phyloP scores from a whole-genome alignment of 305 asterid species.

The Withania somnifera region DNA sequence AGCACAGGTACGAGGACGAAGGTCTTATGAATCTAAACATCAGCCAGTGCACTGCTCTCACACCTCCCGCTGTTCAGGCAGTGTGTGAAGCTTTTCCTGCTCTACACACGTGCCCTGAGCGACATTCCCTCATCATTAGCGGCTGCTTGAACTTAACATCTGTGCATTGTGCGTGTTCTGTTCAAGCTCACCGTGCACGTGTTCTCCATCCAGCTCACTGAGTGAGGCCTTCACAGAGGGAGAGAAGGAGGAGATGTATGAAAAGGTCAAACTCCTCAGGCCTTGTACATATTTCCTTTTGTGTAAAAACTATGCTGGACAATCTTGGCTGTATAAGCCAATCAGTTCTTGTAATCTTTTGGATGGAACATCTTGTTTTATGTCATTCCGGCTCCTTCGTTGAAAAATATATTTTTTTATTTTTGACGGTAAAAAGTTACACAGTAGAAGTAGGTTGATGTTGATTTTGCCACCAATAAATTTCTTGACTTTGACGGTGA shows the following conservation, averaged over 20 bases:
- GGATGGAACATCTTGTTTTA: not conserved
- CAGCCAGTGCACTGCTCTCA: slow-evolving; percentile 96
- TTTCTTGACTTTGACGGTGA: no score
- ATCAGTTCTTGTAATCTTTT: not conserved
- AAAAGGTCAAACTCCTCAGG: not conserved
- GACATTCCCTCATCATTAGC: slow-evolving; percentile 79
- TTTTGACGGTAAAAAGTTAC: no score
- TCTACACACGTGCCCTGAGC: slow-evolving; percentile 80
- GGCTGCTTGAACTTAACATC: slow-evolving; percentile 87
- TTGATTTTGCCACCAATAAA: no score
- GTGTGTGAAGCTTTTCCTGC: slow-evolving; percentile 87
- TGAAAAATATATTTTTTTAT: no score
- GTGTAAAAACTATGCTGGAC: slow-evolving; percentile 1
- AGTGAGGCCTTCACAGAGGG: not conserved
- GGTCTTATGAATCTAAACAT: slow-evolving; percentile 81
- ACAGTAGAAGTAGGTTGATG: no score
- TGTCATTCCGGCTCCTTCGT: not conserved
- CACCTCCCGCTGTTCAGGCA: slow-evolving; percentile 96
- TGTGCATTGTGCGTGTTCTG: slow-evolving; percentile 73
- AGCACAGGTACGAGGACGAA: slow-evolving; percentile 51
- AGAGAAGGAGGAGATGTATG: not conserved
- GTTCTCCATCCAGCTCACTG: slow-evolving; percentile 59
- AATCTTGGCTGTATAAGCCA: not conserved
- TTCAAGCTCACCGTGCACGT: slow-evolving; percentile 52
- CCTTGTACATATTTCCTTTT: not conserved